Evolutionary conservation across 164 flowering plant genomes (phyloP).

Genomic region (Nymphaea thermarum): DNA sequence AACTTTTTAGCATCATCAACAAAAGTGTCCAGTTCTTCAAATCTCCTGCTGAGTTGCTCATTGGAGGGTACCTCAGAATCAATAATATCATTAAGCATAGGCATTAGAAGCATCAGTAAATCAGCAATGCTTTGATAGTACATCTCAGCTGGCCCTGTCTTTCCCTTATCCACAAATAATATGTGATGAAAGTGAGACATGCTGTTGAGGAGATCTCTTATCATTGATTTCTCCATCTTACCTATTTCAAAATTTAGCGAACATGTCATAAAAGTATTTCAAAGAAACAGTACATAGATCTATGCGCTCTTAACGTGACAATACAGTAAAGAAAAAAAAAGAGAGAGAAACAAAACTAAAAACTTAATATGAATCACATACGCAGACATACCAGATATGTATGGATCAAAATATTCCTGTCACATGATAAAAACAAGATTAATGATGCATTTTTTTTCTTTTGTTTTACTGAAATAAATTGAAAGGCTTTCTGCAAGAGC

Average conservation of each 20-base stretch:
- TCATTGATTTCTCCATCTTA: constrained; percentile 65
- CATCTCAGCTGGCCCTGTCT: constrained; percentile 38
- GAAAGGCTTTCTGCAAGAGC: no score
- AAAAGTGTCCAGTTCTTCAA: constrained; percentile 40
- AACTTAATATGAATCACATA: no score
- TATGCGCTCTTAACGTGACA: no score
- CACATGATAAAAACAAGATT: no score
- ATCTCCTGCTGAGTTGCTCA: constrained; percentile 35
- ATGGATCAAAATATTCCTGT: no score
- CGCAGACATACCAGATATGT: no score
- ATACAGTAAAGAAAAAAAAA: no score
- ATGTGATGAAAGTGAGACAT: constrained; percentile 36
- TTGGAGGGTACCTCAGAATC: constrained; percentile 41
- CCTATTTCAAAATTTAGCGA: constrained; percentile 22
- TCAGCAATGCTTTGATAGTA: constrained; percentile 57
- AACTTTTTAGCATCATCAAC: constrained; percentile 49
- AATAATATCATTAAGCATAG: constrained; percentile 45
- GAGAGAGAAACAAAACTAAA: no score
- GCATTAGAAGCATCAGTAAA: constrained; percentile 50
- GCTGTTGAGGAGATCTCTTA: constrained; percentile 50
- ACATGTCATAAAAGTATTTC: no score
- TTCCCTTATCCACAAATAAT: constrained; percentile 33
- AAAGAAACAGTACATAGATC: no score
- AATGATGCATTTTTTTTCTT: no score
- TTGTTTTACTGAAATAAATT: no score